Percentiles rank a stretch among this genome's conserved stretches.
These are phyloP conservation scores for Saussurea involucrata DNA, from an alignment of 129 eudicot species.

Conservation along the genomic window DNA sequence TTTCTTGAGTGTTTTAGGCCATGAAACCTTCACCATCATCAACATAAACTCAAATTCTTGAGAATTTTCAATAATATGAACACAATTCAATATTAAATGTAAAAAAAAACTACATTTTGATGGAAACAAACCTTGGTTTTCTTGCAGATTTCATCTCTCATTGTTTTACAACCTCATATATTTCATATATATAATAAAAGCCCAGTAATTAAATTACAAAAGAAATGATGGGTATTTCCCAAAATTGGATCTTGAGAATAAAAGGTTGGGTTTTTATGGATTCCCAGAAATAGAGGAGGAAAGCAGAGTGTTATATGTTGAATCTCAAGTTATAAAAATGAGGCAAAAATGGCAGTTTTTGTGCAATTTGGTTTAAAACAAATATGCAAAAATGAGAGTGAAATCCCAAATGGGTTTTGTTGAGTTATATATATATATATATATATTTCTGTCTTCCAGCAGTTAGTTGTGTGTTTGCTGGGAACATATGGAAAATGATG, in stretches of 20 bases:
- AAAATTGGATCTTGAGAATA: conserved; percentile 21
- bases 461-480: conserved; percentile 21
- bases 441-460: conserved; percentile 14
- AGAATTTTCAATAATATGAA: background rate
- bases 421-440: conserved; percentile 21
- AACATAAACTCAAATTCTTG: conserved; percentile 27
- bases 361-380: conserved; percentile 37
- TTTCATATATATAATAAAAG: background rate
- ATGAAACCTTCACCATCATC: conserved; percentile 59
- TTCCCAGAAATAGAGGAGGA: conserved; percentile 9
- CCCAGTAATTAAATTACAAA: conserved; percentile 18
- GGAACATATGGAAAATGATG: conserved; percentile 30
- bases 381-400: conserved; percentile 25
- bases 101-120: conserved; percentile 3
- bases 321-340: conserved; percentile 34
- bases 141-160: conserved; percentile 79
- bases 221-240: conserved; percentile 21
- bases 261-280: conserved; percentile 19
- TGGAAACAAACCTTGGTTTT: conserved; percentile 77
- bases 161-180: conserved; percentile 52
- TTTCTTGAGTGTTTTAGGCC: conserved; percentile 90
- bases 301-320: conserved; percentile 16
- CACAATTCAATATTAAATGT: background rate
- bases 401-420: conserved; percentile 30
- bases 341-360: conserved; percentile 35